Evolutionary conservation across 805 yeast genomes (phyloP), one percentile per base, ranked within the genome.

Genomic region (Yamadazyma endophytica): DNA sequence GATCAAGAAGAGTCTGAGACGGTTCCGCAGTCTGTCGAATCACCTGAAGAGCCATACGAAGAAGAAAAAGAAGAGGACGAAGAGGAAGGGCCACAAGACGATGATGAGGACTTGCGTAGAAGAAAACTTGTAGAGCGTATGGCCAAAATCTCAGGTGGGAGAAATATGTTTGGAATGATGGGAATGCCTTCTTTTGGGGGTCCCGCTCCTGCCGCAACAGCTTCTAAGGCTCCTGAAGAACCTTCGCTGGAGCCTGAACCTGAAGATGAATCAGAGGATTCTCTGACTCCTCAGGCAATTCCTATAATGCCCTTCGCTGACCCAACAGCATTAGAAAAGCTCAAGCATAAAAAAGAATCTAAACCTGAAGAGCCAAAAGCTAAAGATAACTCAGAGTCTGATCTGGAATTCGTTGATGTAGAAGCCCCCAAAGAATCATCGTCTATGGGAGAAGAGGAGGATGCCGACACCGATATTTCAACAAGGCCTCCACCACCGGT

Each of bases 61-160:
- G 46, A 35, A 20, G 32, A 37, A 16, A 29, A 17, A 9, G 37
- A 35, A 30, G 26, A 18, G 12, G 39, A 26, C 12, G 45, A 28
- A n/a, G 39, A 33, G 7, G 49, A 42, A 13, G 47, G 41, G 18
- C 21, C 18, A 4, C 24, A 24, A 1, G 82, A 77, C 32, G 90
- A 83, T 31, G 83, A 77, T 25, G 94, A 84, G 50, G 92, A 83
- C 40, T 67, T 79, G 4, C 75, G 82, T 34, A 74, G 92, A 46
- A 73, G 81, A 28, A 85, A 81, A 5, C 65, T 90, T 32, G 79
- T 94, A 13, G 96, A 84, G 42, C 75, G 97, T 39, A 90, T 90
- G 96, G 97, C 98, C n/a, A 85, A 81, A 47, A 72, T 90, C 13
- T 83, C 97, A 1, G 95, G 96, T 13, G 88, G 88, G 4, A 72